These are phyloP conservation scores for Glomus cerebriforme DNA, from an alignment of 192 early-diverging fungal genomes.

Conservation along the genomic window DNA sequence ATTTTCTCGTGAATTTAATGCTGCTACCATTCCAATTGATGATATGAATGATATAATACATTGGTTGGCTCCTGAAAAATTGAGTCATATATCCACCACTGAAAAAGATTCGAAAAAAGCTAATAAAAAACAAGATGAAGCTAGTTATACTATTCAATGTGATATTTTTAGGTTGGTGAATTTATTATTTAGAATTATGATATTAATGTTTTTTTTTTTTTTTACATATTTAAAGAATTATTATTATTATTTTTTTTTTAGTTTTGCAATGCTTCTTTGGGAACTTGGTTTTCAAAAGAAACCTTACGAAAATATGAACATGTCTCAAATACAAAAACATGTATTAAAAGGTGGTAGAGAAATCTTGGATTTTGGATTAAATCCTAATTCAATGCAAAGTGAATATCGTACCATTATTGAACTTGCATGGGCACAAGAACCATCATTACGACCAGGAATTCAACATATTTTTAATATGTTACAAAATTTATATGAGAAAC, in stretches of 20 bases:
- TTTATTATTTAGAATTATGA: no score
- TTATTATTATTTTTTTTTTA: neutral
- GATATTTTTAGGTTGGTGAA: conserved; percentile 11
- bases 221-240: no score
- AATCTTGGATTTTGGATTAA: neutral
- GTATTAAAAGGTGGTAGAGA: conserved; percentile 16
- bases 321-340: neutral
- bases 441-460: neutral
- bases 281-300: conserved; percentile 2
- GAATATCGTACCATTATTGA: neutral
- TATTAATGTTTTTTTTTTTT: no score
- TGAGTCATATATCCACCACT: neutral
- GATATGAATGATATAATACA: conserved; percentile 14
- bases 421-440: conserved; percentile 24
- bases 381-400: neutral
- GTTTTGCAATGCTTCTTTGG: conserved; percentile 22
- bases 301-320: neutral
- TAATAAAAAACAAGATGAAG: neutral
- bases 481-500: neutral
- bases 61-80: conserved; percentile 31
- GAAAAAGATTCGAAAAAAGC: no score
- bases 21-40: neutral
- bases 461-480: neutral
- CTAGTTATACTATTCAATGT: conserved; percentile 27
- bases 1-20: neutral